Evolutionary conservation across 192 early-diverging fungal genomes (phyloP), one percentile per base, ranked within the genome.

Genomic region (Gigaspora rosea): DNA sequence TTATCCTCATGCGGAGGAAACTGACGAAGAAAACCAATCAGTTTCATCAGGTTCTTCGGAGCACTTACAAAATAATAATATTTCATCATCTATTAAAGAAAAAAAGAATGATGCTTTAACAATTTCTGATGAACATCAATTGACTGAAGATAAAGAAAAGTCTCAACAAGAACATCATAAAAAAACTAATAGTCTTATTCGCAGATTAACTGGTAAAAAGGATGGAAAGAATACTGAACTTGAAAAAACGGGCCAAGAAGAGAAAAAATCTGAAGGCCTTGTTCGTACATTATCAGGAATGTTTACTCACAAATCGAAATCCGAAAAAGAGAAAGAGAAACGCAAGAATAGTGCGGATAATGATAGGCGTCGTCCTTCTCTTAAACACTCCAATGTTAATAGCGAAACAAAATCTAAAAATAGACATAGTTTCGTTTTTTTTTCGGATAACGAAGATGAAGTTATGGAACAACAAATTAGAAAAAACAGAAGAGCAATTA

Each of bases 101-200:
- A 41, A 41, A 41, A 41, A 41, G 7, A 41, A 41, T 41, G 41
- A 7, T 41, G 7, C 41, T 6, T 41, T 41, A 41, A 41, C 41
- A 41, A 41, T 7, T 41, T 41, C 41, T 7, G 7, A 41, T 7
- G 41, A 7, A 41, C 41, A 2, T 41, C 41, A 41, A 41, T 6
- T 41, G 41, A 41, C 41, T 6, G 52, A 56, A 56, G 51, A 9
- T 13, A 52, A 52, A 52, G 15, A 56, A 56, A 10, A 56, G 18
- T 13, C 52, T 56, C 12, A n/a, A 56, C 15, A 56, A 15, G 18
- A 56, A 56, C 52, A n/a, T 56, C 52, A n/a, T 56, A 18, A 13
- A 56, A 56, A 56, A 56, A 13, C 15, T 56, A 56, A 56, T 56
- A 78, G 58, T 52, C 52, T 81, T 5, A 8, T 8, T 5, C 52